Evolutionary conservation across 2,329 filamentous ascomycete genomes (phyloP).

Genomic region (Corynespora cassiicola): DNA sequence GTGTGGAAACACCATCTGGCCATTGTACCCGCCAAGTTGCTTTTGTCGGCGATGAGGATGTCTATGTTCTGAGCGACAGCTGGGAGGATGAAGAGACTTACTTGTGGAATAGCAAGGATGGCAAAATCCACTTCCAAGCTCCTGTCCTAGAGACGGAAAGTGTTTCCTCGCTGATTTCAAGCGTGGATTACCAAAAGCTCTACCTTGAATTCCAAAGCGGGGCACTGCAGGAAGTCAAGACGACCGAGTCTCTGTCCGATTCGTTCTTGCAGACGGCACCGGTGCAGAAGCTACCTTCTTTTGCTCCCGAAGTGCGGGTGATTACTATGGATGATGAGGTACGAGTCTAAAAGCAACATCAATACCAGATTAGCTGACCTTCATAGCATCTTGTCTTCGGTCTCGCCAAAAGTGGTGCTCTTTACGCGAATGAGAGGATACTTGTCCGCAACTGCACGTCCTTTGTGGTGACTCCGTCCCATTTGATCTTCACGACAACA

Average conservation of each 20-base stretch:
- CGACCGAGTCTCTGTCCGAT: slow-evolving; percentile 14
- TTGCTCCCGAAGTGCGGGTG: slow-evolving; percentile 31
- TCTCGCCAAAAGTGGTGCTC: slow-evolving; percentile 75
- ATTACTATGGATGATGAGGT: slow-evolving; percentile 31
- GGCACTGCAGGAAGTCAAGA: slow-evolving; percentile 21
- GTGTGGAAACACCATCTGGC: slow-evolving; percentile 19
- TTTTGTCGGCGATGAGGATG: slow-evolving; percentile 49
- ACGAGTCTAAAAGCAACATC: slow-evolving; percentile 13
- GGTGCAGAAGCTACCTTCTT: slow-evolving; percentile 31
- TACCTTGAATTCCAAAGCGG: slow-evolving; percentile 34
- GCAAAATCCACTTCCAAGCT: slow-evolving; percentile 25
- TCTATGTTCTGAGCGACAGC: slow-evolving; percentile 43
- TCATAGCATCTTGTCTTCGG: slow-evolving; percentile 63
- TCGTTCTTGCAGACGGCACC: slow-evolving; percentile 21
- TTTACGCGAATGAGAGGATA: slow-evolving; percentile 78
- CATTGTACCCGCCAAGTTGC: slow-evolving; percentile 54
- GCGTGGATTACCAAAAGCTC: slow-evolving; percentile 25
- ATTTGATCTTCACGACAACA: slow-evolving; percentile 90
- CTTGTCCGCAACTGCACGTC: slow-evolving; percentile 91
- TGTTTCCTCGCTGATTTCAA: slow-evolving; percentile 28
- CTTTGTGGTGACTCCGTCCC: slow-evolving; percentile 79
- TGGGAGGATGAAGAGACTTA: slow-evolving; percentile 38
- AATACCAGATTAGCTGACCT: slow-evolving; percentile 13
- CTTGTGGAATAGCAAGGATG: slow-evolving; percentile 33
- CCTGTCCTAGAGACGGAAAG: slow-evolving; percentile 29